Evolutionary conservation across 305 asterid species (phyloP), one percentile per base, ranked within the genome.

Genomic region (Plantago coronopus): DNA sequence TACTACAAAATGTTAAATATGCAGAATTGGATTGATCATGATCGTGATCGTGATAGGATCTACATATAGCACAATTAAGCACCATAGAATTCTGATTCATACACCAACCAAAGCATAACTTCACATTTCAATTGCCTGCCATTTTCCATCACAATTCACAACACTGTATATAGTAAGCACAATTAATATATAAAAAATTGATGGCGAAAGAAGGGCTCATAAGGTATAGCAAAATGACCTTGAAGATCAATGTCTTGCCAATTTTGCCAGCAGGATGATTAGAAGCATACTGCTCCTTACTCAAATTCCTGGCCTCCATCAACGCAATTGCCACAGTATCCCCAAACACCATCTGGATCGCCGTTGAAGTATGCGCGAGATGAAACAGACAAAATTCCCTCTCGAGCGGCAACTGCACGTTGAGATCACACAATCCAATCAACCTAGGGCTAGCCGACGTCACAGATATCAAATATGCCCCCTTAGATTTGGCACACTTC

Each of bases 281-380:
- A 2, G 89, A 81, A 1, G 97, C 97, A 54, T 90, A 90, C 80
- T 83, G 86, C 21, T 87, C 87, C 76, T 80, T 84, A 69, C 81
- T 90, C 76, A 87, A 73, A 64, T 79, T 80, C 78, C 87, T 81
- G 2, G 97, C 96, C 59, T 77, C 83, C 94, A 87, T 87, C 11
- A 90, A 76, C 11, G 96, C 96, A 62, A 87, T 85, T 15, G 95
- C 94, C 11, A 87, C 95, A 0, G 95, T 90, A 69, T 90, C 97
- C 63, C 96, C 97, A 67, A 90, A 90, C 48, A 90, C 95, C 97
- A 90, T 87, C 82, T 90, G 95, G 65, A 87, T 90, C 47, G 97
- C 91, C 5, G 96, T 85, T 17, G 97, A 90, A n/a, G 95, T 85
- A 53, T 95, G 96, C n/a, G 97, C 96, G 70, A 91, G 80, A 81